Evolutionary conservation across 495 filamentous ascomycete species (phyloP), one percentile per base, ranked within the genome.

Genomic region (Talaromyces thailandensis): DNA sequence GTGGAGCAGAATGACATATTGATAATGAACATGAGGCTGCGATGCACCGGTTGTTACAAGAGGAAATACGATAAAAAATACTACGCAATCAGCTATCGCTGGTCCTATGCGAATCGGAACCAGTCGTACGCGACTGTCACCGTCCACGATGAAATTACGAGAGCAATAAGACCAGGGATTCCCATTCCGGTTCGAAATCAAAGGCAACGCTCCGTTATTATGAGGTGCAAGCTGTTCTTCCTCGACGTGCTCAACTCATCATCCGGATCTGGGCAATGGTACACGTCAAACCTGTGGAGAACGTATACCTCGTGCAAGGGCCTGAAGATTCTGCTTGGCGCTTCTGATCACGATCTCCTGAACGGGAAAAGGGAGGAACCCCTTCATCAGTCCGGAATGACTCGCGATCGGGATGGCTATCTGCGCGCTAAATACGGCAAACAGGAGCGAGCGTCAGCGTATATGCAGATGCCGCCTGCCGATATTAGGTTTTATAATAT

Each of bases 101-200:
- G 51, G 51, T 16, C 18, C 1, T 6, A 26, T n/a, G 26, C 6
- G 18, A 18, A 56, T 26, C 52, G 12, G 14, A 18, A 29, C 2
- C 5, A 56, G 8, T 26, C 25, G 16, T n/a, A 6, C 7, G 16
- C 16, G 23, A 29, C 7, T n/a, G 52, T 56, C 52, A 26, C 6
- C 52, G 16, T 29, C 26, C 52, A 56, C 52, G 52, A 56, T 24
- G 52, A 31, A 56, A 31, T 3, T 5, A 31, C 52, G 14, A 14
- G 16, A 8, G 6, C 26, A 18, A 56, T 29, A 26, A 78, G n/a
- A 28, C 16, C 52, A 14, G 24, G 26, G 7, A 25, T 56, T 14
- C 23, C 1, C 16, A 56, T 56, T 29, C 52, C 52, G 9, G 24
- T 56, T 14, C 4, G n/a, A 6, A 56, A 56, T n/a, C 7, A 24